A percentile compares a stretch with the other conserved stretches of the same genome.
Conservation (phyloP, 257 asterid species). For the Solanum paucissectum region DNA sequence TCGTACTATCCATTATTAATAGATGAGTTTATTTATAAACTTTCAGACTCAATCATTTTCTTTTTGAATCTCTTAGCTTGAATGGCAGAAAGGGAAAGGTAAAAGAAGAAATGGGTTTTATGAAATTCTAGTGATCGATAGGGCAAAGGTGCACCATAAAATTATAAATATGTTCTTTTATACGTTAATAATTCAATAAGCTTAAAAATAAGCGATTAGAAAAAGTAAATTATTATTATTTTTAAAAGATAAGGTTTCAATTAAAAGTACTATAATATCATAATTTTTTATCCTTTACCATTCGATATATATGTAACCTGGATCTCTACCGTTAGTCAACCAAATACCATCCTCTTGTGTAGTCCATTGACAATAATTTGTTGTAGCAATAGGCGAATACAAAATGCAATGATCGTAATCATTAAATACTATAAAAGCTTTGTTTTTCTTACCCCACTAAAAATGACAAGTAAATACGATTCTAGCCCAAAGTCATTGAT, state of each 20-base stretch:
- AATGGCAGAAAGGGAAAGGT: background rate
- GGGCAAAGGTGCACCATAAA: background rate
- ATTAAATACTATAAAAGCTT: background rate
- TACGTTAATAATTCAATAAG: background rate
- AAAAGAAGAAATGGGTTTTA: background rate
- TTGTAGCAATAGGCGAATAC: background rate
- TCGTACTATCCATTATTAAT: too few species aligned
- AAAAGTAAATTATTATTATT: too few species aligned
- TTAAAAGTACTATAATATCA: background rate
- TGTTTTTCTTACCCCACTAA: background rate
- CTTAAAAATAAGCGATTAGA: background rate
- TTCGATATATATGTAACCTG: background rate
- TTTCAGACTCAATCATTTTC: too few species aligned
- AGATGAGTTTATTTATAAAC: too few species aligned
- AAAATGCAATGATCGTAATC: too few species aligned
- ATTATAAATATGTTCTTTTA: background rate
- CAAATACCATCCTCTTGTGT: background rate
- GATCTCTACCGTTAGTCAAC: background rate
- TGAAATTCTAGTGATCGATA: background rate
- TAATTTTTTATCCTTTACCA: background rate
- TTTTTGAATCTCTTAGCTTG: background rate
- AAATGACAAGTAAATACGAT: background rate
- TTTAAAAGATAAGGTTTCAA: background rate
- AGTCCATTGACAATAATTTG: background rate
- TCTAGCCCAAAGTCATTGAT: background rate